Conservation (phyloP, 345 rosid species). For the Limnanthes douglasii region DNA sequence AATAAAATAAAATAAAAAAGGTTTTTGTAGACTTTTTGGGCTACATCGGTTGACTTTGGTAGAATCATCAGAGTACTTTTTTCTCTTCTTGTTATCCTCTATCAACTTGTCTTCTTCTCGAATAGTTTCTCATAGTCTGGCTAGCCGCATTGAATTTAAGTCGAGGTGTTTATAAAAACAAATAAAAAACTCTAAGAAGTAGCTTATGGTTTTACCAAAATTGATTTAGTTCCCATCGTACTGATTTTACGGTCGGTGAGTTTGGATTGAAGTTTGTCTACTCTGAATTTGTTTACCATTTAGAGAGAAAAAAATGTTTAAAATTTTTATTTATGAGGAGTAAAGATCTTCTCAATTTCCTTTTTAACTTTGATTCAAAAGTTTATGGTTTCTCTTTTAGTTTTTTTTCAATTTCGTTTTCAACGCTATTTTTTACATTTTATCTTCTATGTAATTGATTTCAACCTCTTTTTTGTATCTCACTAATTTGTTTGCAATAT, state of each 20-base stretch:
- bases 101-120: slow-evolving; percentile 19
- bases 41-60: slow-evolving; percentile 32
- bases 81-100: slow-evolving; percentile 25
- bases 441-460: too few relatives aligned
- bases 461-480: too few relatives aligned
- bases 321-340: too few relatives aligned
- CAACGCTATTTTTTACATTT: too few relatives aligned
- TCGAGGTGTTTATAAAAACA: neutral
- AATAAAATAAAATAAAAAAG: too few relatives aligned
- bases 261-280: slow-evolving; percentile 49
- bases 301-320: too few relatives aligned
- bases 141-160: slow-evolving; percentile 20
- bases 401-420: too few relatives aligned
- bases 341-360: too few relatives aligned
- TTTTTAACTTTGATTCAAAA: too few relatives aligned
- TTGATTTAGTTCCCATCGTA: slow-evolving; percentile 43
- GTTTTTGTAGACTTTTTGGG: too few relatives aligned
- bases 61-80: slow-evolving; percentile 13
- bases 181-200: neutral
- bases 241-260: slow-evolving; percentile 57
- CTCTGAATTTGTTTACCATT: slow-evolving; percentile 47
- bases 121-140: slow-evolving; percentile 43
- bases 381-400: too few relatives aligned
- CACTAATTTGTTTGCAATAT: too few relatives aligned
- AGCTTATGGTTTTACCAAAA: slow-evolving; percentile 27